Evolutionary conservation across 106 monocot species (phyloP), one percentile per base, ranked within the genome.

Genomic region (Acanthochlamys bracteata): DNA sequence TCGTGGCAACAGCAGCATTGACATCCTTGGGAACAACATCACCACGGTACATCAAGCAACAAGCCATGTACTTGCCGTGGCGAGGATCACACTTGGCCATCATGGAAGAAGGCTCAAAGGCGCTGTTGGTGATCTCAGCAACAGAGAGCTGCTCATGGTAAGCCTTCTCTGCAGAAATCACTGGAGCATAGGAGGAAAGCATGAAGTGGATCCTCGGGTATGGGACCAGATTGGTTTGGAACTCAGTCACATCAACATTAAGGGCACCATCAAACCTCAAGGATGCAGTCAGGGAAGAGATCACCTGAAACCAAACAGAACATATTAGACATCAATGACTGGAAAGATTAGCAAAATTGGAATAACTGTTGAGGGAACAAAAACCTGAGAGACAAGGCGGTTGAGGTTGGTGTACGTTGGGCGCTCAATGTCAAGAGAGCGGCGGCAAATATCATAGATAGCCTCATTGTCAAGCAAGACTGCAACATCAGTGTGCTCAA

Each of bases 21-120:
- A 78, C 76, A 20, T 76, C 69, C 65, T 77, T 77, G 60, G 70
- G 77, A 27, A 77, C 77, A 7, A 77, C 77, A 55, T 77, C 72
- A 0, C 72, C 72, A 10, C 72, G 72, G 65, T 72, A 72, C 72
- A 72, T 72, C 7, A 72, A 45, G 57, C 72, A 72, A 43, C 72
- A 72, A 11, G 71, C 71, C 62, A 71, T 71, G 63, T 71, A 71
- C 62, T 71, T 71, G 53, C 71, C 71, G 19, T 71, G 71, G 40
- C 71, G 71, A 4, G 71, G 71, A 27, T 71, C 71, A 17, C 71
- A 71, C 42, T 71, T 71, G 0, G 71, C 71, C 71, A 71, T 71
- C 71, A 71, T 71, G 53, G 71, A 71, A 13, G 71, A 71, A 25
- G 71, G 71, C 71, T 71, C 71, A 24, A 71, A 71, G 3, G 71